Evolutionary conservation across 441 rosid genomes (phyloP), one percentile per base, ranked within the genome.

Genomic region (Erysimum cheiri): DNA sequence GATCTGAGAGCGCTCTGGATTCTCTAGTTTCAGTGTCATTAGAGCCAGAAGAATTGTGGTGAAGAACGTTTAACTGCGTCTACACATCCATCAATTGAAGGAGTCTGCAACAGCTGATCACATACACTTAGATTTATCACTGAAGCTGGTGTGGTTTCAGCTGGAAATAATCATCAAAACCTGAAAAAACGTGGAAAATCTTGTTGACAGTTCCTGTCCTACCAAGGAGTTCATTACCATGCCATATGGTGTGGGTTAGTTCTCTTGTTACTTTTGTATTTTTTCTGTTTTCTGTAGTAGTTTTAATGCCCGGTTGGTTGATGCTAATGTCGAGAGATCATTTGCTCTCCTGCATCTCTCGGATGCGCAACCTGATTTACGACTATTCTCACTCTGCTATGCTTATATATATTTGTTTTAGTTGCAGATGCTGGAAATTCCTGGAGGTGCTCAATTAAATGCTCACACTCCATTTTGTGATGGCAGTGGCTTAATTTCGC

Each of bases 211-310:
- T 77, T 76, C 22, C 22, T 89, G 66, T 44, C 53, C 47, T 85
- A 69, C 79, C 80, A 81, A 76, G 92, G 88, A 77, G 88, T 81
- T 82, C 78, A 89, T 60, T 89, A 92, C 78, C 96, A 81, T 85
- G 92, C 88, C 80, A 22, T 22, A 22, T 22, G 24, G 24, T 22
- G 24, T 88, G 87, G 96, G 97, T 89, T 78, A 89, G 97, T 87
- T 76, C 63, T 79, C 82, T 75, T 71, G 46, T 74, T 71, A 31
- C 11, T 28, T 54, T 14, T 33, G 41, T 33, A 55, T 5, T 14
- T 44, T 29, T 13, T 64, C 41, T 17, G 24, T 22, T 22, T 22
- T 22, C 24, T 22, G 24, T 22, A 22, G 24, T 22, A 22, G 24
- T 22, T 22, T 22, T 22, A 22, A 22, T 22, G 24, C 24, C 2